A percentile compares a stretch with the other conserved stretches of the same genome.
phyloP scores from a whole-genome alignment of 768 basidiomycete species.

The Termitomyces sp. region DNA sequence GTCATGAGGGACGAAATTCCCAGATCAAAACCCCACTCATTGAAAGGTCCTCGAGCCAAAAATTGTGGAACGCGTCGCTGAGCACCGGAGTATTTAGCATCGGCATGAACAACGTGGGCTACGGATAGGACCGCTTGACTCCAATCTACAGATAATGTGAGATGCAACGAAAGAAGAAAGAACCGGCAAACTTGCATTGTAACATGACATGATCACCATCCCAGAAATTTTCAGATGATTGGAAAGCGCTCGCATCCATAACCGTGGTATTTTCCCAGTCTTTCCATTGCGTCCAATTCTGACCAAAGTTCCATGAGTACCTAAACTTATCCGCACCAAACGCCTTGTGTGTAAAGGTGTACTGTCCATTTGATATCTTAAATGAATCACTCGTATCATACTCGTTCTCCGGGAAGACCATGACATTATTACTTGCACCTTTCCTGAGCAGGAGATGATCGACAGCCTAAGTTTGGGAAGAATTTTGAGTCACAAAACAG shows the following conservation, averaged over 20 bases:
- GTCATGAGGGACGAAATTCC: constrained; percentile 73
- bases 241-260: constrained; percentile 59
- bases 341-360: constrained; percentile 78
- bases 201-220: constrained; percentile 80
- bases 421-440: constrained; percentile 68
- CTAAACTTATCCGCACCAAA: constrained; percentile 85
- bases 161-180: neutral
- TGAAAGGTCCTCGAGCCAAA: constrained; percentile 86
- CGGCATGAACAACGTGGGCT: constrained; percentile 73
- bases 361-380: constrained; percentile 56
- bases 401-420: constrained; percentile 85
- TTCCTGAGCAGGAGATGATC: constrained; percentile 84
- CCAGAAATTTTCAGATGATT: constrained; percentile 62
- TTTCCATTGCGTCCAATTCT: constrained; percentile 80
- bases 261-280: constrained; percentile 73
- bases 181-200: constrained; percentile 59
- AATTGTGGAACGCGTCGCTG: constrained; percentile 83
- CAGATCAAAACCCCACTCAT: constrained; percentile 87
- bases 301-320: constrained; percentile 84
- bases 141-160: constrained; percentile 58
- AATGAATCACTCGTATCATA: constrained; percentile 63
- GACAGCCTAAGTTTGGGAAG: constrained; percentile 35
- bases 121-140: constrained; percentile 60
- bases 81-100: constrained; percentile 52
- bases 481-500: constrained; percentile 10